Conservation (phyloP, 2,329 filamentous ascomycete genomes). For the Graphium sp. region DNA sequence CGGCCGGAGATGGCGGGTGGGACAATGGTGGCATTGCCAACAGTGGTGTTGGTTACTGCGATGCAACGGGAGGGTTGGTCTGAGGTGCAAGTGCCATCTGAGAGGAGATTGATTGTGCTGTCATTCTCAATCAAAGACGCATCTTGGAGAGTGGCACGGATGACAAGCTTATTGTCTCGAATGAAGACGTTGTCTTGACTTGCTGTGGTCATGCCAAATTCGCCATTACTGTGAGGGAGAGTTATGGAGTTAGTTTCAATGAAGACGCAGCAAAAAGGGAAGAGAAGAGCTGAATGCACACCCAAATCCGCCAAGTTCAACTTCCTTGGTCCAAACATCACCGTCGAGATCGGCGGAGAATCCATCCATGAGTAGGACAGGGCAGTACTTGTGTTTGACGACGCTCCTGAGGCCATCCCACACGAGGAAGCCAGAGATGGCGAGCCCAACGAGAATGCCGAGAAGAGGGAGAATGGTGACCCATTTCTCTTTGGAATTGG, state of each 20-base stretch:
- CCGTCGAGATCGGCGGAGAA: constrained; percentile 42
- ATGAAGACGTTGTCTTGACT: constrained; percentile 61
- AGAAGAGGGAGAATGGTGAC: constrained; percentile 63
- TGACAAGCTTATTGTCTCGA: constrained; percentile 49
- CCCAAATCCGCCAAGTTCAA: constrained; percentile 62
- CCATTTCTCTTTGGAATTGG: constrained; percentile 71
- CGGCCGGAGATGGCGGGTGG: constrained; percentile 65
- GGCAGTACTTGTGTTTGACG: constrained; percentile 57
- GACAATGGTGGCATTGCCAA: constrained; percentile 54
- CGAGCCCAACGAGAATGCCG: constrained; percentile 53
- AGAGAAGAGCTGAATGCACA: constrained; percentile 21
- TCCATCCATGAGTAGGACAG: constrained; percentile 48
- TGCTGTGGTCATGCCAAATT: constrained; percentile 63
- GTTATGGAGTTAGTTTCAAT: constrained; percentile 4
- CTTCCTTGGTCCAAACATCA: constrained; percentile 56
- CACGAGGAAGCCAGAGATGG: constrained; percentile 51
- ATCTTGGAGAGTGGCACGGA: constrained; percentile 67
- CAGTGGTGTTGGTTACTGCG: constrained; percentile 53
- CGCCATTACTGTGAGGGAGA: constrained; percentile 43
- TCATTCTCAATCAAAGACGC: constrained; percentile 46
- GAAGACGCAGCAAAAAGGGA: neutral
- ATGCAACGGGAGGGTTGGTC: constrained; percentile 40
- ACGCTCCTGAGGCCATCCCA: constrained; percentile 61
- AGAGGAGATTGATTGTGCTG: constrained; percentile 49
- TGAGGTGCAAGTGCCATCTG: constrained; percentile 52